A percentile compares a stretch with the other conserved stretches of the same genome.
Evolutionary conservation across 768 basidiomycete genomes (phyloP).

Genomic region (Hortiboletus flavorubellus): DNA sequence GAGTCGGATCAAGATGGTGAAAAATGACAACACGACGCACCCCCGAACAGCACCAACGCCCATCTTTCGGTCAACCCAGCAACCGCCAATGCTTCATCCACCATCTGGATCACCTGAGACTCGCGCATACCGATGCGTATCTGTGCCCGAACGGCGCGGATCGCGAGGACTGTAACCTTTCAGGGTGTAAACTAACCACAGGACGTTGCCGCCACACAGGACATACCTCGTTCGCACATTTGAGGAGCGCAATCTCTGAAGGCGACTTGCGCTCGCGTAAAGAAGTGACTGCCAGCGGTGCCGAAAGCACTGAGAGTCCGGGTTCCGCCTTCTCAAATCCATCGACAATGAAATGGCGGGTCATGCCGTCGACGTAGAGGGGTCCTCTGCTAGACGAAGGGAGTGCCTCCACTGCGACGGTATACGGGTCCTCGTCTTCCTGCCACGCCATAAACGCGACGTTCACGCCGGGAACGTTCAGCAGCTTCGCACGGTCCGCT

Average conservation of each 20-base stretch:
- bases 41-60: constrained; percentile 75
- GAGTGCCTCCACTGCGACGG: constrained; percentile 38
- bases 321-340: constrained; percentile 50
- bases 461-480: constrained; percentile 48
- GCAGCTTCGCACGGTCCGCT: constrained; percentile 58
- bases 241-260: constrained; percentile 67
- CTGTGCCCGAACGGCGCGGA: constrained; percentile 57
- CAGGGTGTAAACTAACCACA: not conserved
- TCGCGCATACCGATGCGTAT: constrained; percentile 74
- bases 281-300: constrained; percentile 51
- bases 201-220: not conserved
- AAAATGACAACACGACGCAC: constrained; percentile 37
- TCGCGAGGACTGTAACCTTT: constrained; percentile 75
- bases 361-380: constrained; percentile 59
- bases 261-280: constrained; percentile 73
- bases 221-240: constrained; percentile 75
- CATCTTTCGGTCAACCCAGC: constrained; percentile 59
- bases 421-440: constrained; percentile 68
- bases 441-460: constrained; percentile 56
- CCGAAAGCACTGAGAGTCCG: constrained; percentile 40
- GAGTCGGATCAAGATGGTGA: not conserved
- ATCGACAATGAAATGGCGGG: constrained; percentile 62
- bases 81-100: constrained; percentile 49
- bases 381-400: constrained; percentile 27
- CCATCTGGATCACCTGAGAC: constrained; percentile 60